These are phyloP conservation scores for Colletotrichum navitas DNA, from an alignment of 2,329 filamentous ascomycete genomes.

Conservation along the genomic window DNA sequence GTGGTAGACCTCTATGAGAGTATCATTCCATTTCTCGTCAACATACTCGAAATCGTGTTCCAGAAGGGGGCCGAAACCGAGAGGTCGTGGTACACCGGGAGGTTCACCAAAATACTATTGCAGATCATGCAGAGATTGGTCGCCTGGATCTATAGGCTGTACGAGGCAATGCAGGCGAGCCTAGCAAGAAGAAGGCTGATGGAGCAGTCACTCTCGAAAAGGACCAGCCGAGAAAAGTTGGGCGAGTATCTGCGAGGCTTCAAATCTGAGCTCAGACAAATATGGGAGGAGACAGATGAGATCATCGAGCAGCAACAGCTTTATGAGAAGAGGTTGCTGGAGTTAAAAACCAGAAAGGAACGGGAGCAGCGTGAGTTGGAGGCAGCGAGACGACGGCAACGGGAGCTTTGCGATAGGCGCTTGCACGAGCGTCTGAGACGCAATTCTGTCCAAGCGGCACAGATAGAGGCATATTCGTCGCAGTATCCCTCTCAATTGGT, in stretches of 20 bases:
- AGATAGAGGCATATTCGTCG: background rate
- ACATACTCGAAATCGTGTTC: slow-evolving; percentile 23
- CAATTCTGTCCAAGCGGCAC: background rate
- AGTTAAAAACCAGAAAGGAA: background rate
- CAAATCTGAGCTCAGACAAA: slow-evolving; percentile 11
- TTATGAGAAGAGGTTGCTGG: slow-evolving; percentile 5
- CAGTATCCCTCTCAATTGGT: background rate
- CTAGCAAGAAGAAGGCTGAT: slow-evolving; percentile 9
- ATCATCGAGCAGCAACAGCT: slow-evolving; percentile 4
- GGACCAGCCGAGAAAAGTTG: slow-evolving; percentile 14
- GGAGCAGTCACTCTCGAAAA: background rate
- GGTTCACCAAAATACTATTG: slow-evolving; percentile 25
- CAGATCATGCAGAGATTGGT: slow-evolving; percentile 36
- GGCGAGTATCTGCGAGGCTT: slow-evolving; percentile 3
- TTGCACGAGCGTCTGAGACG: slow-evolving; percentile 5
- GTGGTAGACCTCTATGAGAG: slow-evolving; percentile 11
- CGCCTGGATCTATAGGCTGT: slow-evolving; percentile 21
- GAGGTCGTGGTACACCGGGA: slow-evolving; percentile 1
- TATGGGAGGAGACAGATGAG: background rate
- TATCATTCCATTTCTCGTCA: slow-evolving; percentile 26
- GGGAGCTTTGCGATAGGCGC: slow-evolving; percentile 26
- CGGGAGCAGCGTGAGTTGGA: slow-evolving; percentile 7
- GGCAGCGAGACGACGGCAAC: slow-evolving; percentile 24
- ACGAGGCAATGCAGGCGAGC: slow-evolving; percentile 19
- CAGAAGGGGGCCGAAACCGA: slow-evolving; percentile 8